These are phyloP conservation scores for Rutstroemia sp. DNA, from an alignment of 2,329 filamentous ascomycete species.

Conservation along the genomic window DNA sequence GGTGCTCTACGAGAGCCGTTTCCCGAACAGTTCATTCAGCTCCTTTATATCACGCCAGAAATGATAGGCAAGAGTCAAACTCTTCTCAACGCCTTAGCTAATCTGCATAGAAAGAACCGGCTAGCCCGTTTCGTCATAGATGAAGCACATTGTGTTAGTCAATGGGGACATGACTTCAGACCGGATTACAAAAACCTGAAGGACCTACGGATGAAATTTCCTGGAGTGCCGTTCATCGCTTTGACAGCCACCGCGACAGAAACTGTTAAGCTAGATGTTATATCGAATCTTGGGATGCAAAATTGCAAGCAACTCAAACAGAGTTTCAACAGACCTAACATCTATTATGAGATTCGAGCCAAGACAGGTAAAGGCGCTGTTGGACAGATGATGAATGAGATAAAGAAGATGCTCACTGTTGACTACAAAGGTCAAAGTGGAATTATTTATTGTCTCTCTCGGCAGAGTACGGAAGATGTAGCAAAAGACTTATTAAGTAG, in stretches of 20 bases:
- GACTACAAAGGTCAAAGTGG: slow-evolving; percentile 69
- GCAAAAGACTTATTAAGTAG: slow-evolving; percentile 58
- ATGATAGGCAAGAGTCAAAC: slow-evolving; percentile 79
- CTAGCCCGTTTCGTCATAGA: slow-evolving; percentile 93
- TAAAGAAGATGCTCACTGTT: slow-evolving; percentile 59
- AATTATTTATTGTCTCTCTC: slow-evolving; percentile 88
- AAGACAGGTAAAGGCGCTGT: slow-evolving; percentile 34
- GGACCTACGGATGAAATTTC: slow-evolving; percentile 62
- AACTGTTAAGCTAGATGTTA: slow-evolving; percentile 86
- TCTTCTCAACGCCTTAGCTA: slow-evolving; percentile 59
- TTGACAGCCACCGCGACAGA: slow-evolving; percentile 91
- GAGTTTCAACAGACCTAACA: slow-evolving; percentile 94
- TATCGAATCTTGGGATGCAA: slow-evolving; percentile 78
- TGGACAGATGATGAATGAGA: slow-evolving; percentile 34
- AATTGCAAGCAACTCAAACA: slow-evolving; percentile 74
- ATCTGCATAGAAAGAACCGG: slow-evolving; percentile 60
- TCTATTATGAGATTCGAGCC: slow-evolving; percentile 75
- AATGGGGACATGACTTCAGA: slow-evolving; percentile 98
- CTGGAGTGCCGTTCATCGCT: slow-evolving; percentile 83
- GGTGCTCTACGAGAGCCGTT: slow-evolving; percentile 51
- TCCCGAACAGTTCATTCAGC: slow-evolving; percentile 70
- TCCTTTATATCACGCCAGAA: slow-evolving; percentile 91
- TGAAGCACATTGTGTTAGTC: slow-evolving; percentile 97
- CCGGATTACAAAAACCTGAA: slow-evolving; percentile 90
- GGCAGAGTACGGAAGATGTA: slow-evolving; percentile 74